These are phyloP conservation scores for Prunus persica DNA, from an alignment of 306 rosid genomes.

Conservation along the genomic window DNA sequence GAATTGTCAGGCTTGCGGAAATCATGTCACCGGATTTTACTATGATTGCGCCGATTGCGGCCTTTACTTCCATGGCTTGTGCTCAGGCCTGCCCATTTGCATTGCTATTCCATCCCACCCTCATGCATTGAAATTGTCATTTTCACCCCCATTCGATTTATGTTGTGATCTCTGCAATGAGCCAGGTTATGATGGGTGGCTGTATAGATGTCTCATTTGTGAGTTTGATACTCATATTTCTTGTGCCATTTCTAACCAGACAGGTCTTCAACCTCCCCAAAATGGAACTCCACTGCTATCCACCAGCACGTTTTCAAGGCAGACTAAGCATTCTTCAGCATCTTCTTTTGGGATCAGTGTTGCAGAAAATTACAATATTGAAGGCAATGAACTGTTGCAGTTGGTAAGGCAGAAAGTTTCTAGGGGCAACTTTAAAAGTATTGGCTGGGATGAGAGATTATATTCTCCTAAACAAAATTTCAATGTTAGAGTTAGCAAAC, in stretches of 20 bases:
- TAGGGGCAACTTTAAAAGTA: neutral
- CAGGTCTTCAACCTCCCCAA: neutral
- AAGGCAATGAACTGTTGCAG: conserved; percentile 29
- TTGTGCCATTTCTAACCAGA: conserved; percentile 36
- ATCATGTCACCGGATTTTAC: conserved; percentile 30
- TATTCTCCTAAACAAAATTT: conserved; percentile 24
- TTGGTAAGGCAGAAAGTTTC: conserved; percentile 20
- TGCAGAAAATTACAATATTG: neutral
- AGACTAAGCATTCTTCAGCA: neutral
- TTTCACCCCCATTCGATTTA: conserved; percentile 46
- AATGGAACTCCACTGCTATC: neutral
- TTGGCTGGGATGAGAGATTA: conserved; percentile 38
- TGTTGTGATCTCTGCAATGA: conserved; percentile 53
- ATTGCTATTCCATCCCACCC: conserved; percentile 34
- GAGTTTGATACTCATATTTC: conserved; percentile 53
- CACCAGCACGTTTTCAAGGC: neutral
- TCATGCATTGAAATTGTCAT: conserved; percentile 46
- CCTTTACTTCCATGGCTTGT: conserved; percentile 39
- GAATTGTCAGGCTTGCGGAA: conserved; percentile 42
- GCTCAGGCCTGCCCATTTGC: conserved; percentile 43
- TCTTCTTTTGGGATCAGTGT: neutral
- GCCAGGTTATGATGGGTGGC: conserved; percentile 48
- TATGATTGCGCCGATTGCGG: conserved; percentile 51
- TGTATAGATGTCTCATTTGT: conserved; percentile 58
- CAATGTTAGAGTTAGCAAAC: conserved; percentile 1